These are phyloP conservation scores for Purpureocillium takamizusanense DNA, from an alignment of 2,329 filamentous ascomycete genomes.

Conservation along the genomic window DNA sequence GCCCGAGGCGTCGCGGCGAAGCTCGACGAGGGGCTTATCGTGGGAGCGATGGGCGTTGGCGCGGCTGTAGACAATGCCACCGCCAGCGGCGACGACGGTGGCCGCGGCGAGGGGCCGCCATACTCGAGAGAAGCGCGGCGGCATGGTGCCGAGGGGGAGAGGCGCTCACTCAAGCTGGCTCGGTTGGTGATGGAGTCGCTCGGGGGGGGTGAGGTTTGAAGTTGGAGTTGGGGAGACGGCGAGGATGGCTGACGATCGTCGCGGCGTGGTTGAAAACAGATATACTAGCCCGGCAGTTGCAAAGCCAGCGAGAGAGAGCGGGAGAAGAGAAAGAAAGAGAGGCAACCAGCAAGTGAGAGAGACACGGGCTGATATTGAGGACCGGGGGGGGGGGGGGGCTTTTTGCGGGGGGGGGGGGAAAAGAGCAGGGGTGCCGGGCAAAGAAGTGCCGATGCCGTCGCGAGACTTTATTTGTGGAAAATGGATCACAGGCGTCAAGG, in stretches of 20 bases:
- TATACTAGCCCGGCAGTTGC: too few species aligned
- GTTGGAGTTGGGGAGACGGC: too few species aligned
- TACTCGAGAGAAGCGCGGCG: slow-evolving; percentile 22
- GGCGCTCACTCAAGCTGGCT: background rate
- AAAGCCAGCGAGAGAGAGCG: too few species aligned
- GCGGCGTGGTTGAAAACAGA: too few species aligned
- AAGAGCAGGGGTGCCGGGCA: background rate
- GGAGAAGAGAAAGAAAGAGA: too few species aligned
- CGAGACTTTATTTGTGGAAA: slow-evolving; percentile 1
- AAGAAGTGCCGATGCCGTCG: background rate
- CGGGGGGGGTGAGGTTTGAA: too few species aligned
- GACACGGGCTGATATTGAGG: too few species aligned
- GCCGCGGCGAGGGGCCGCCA: slow-evolving; percentile 23
- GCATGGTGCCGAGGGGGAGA: slow-evolving; percentile 15
- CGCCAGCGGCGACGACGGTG: slow-evolving; percentile 19
- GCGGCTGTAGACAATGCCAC: slow-evolving; percentile 18
- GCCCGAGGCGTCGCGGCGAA: slow-evolving; percentile 25
- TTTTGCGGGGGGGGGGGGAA: too few species aligned
- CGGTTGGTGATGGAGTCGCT: background rate
- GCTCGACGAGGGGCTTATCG: slow-evolving; percentile 21
- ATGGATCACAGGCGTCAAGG: background rate
- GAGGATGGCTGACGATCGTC: too few species aligned
- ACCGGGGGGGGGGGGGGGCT: too few species aligned
- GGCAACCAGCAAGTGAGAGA: too few species aligned
- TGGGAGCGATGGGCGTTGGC: slow-evolving; percentile 19